These are phyloP conservation scores for Acanthamoeba lenticulata DNA, from an alignment of 208 protist species.

Conservation along the genomic window DNA sequence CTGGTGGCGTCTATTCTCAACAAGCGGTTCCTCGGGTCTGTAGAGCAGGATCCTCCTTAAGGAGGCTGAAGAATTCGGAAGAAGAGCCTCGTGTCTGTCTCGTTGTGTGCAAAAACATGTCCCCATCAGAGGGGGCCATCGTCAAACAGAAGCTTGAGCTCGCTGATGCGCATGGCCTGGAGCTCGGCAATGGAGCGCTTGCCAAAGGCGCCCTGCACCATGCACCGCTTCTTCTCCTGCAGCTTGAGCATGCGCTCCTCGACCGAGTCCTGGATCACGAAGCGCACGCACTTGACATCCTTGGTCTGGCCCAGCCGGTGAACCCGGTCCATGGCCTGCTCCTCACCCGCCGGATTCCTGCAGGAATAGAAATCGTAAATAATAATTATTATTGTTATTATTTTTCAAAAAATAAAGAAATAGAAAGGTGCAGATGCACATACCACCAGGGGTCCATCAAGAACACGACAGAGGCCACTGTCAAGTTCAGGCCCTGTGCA, in stretches of 20 bases:
- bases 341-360: conserved; percentile 78
- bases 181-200: conserved; percentile 17
- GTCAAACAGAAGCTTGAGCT: conserved; percentile 44
- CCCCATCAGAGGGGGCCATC: not conserved
- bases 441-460: conserved; percentile 69
- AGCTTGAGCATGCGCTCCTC: not conserved
- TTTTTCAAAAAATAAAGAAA: too few relatives aligned
- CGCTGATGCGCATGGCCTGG: conserved; percentile 47
- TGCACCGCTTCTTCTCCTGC: conserved; percentile 5
- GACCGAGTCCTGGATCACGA: conserved; percentile 71
- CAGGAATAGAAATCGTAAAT: too few relatives aligned
- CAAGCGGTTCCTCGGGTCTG: too few relatives aligned
- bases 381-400: too few relatives aligned
- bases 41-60: too few relatives aligned
- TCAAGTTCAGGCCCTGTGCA: conserved; percentile 81
- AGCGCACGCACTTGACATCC: conserved; percentile 74
- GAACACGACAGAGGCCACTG: conserved; percentile 72
- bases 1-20: too few relatives aligned
- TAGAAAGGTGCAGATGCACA: too few relatives aligned
- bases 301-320: conserved; percentile 86
- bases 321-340: conserved; percentile 82
- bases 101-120: too few relatives aligned
- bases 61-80: too few relatives aligned
- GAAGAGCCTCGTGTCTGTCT: too few relatives aligned
- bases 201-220: conserved; percentile 52